phyloP scores from a whole-genome alignment of 305 asterid genomes.

The Fraxinus ornus region DNA sequence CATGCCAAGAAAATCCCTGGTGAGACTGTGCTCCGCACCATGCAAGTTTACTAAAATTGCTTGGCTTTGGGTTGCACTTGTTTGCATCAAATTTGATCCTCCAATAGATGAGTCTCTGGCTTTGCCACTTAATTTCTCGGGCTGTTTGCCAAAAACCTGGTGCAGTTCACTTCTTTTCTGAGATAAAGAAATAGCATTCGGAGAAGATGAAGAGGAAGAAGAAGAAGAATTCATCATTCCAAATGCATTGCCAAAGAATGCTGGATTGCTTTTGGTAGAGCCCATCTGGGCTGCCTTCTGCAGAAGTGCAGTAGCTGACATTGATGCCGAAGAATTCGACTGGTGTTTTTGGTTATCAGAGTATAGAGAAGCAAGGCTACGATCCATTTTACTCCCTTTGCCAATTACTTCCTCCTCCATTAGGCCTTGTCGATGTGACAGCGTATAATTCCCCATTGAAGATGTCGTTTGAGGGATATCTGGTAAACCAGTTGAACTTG shows the following conservation, averaged over 20 bases:
- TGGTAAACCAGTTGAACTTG: conserved; percentile 30
- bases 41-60: conserved; percentile 31
- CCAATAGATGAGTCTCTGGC: conserved; percentile 33
- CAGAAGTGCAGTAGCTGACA: conserved; percentile 90
- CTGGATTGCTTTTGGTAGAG: conserved; percentile 52
- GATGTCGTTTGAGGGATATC: conserved; percentile 55
- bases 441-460: conserved; percentile 37
- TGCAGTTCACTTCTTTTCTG: conserved; percentile 46
- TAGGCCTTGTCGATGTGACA: conserved; percentile 28
- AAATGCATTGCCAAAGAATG: conserved; percentile 46
- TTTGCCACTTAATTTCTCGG: neutral
- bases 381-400: conserved; percentile 1
- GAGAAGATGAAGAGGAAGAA: conserved; percentile 33
- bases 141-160: conserved; percentile 48
- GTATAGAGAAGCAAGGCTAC: conserved; percentile 42
- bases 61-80: conserved; percentile 9
- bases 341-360: conserved; percentile 20
- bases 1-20: conserved; percentile 86
- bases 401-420: conserved; percentile 38
- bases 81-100: conserved; percentile 18
- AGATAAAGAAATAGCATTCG: conserved; percentile 29
- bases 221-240: conserved; percentile 59
- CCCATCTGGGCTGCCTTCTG: conserved; percentile 92
- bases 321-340: conserved; percentile 43
- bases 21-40: conserved; percentile 43